Conservation (phyloP, 2,329 filamentous ascomycete species). For the Arthrobotrys conoides region DNA sequence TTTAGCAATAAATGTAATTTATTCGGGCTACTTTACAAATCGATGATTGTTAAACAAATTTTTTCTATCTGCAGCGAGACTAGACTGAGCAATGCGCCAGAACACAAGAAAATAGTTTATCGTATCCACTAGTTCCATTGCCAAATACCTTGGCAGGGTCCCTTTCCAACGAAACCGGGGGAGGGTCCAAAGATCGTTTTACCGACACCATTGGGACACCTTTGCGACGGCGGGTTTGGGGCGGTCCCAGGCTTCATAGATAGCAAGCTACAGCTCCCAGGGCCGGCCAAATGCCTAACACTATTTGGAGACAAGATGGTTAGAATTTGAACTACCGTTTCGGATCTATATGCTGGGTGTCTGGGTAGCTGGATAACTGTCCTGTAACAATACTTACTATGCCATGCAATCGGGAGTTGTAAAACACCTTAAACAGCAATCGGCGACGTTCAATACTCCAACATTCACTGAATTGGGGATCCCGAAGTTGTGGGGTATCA, state of each 20-base stretch:
- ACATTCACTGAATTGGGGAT: background rate
- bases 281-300: background rate
- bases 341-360: no score
- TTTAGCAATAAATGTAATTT: no score
- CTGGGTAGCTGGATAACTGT: no score
- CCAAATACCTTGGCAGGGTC: conserved; percentile 6
- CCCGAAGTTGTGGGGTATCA: background rate
- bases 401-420: conserved; percentile 2
- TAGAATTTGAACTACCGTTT: background rate
- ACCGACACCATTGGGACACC: conserved; percentile 20
- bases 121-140: background rate
- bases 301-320: background rate
- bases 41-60: no score
- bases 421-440: conserved; percentile 18
- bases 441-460: background rate
- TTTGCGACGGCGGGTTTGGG: conserved; percentile 7
- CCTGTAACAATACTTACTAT: conserved; percentile 10
- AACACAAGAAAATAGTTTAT: background rate
- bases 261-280: background rate
- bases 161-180: conserved; percentile 14
- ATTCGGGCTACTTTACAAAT: no score
- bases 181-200: background rate
- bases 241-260: background rate
- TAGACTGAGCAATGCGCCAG: background rate
- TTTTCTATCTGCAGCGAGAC: background rate